Percentiles rank a stretch among this genome's conserved stretches.
phyloP scores from a whole-genome alignment of 805 yeast species.

The Metschnikowia matae region DNA sequence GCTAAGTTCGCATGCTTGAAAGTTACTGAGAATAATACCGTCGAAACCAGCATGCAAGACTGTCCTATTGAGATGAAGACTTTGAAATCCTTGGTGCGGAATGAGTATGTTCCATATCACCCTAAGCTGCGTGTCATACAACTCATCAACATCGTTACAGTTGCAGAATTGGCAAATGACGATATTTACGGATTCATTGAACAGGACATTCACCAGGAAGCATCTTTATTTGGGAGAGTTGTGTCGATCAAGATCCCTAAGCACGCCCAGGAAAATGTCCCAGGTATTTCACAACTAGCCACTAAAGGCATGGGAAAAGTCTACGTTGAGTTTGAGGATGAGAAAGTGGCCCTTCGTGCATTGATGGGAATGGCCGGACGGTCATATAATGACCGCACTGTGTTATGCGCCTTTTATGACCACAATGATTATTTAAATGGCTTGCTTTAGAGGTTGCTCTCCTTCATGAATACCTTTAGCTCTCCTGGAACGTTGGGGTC shows the following conservation, averaged over 20 bases:
- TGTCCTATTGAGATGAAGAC: slow-evolving; percentile 35
- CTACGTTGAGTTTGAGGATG: slow-evolving; percentile 57
- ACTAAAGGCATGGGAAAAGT: slow-evolving; percentile 68
- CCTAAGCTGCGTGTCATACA: slow-evolving; percentile 54
- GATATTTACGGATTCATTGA: slow-evolving; percentile 45
- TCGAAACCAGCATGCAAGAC: slow-evolving; percentile 33
- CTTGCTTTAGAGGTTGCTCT: slow-evolving; percentile 18
- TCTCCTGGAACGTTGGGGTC: slow-evolving; percentile 43
- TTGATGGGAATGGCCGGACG: slow-evolving; percentile 60
- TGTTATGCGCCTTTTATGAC: slow-evolving; percentile 59
- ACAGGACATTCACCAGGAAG: slow-evolving; percentile 49
- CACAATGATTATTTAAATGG: slow-evolving; percentile 54
- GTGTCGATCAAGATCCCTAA: slow-evolving; percentile 56
- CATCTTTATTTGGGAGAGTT: slow-evolving; percentile 49
- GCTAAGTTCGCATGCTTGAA: slow-evolving; percentile 34
- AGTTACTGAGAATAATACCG: slow-evolving; percentile 14
- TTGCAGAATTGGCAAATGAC: slow-evolving; percentile 57
- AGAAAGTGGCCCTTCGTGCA: slow-evolving; percentile 52
- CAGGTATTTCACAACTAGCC: slow-evolving; percentile 33
- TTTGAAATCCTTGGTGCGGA: slow-evolving; percentile 34
- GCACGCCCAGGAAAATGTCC: slow-evolving; percentile 49
- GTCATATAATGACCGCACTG: slow-evolving; percentile 61
- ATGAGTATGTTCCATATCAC: slow-evolving; percentile 33
- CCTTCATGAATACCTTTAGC: slow-evolving; percentile 20
- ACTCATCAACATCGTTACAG: slow-evolving; percentile 60